These are phyloP conservation scores for Candida freyschussii DNA, from an alignment of 1,139 yeast genomes.

Conservation along the genomic window DNA sequence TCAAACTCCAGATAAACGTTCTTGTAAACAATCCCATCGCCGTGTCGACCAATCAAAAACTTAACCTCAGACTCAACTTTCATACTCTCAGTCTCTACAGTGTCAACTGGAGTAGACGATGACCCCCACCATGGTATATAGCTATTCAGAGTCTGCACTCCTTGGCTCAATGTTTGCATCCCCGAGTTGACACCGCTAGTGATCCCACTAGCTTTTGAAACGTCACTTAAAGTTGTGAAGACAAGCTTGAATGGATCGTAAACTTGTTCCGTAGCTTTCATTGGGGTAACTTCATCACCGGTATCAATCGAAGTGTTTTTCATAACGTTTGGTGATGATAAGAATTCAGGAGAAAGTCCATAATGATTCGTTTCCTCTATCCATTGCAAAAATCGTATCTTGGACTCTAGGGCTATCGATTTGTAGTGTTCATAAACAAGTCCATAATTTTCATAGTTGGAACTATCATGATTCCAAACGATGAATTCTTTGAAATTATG, in stretches of 20 bases:
- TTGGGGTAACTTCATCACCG: background rate
- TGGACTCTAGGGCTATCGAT: conserved; percentile 7
- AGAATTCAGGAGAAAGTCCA: conserved; percentile 12
- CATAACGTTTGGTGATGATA: conserved; percentile 14
- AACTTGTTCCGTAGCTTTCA: conserved; percentile 9
- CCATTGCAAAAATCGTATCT: conserved; percentile 18
- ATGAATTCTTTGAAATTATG: conserved; percentile 15
- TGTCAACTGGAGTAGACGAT: background rate
- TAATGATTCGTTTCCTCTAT: conserved; percentile 14
- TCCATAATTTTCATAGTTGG: conserved; percentile 16
- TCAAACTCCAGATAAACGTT: conserved; percentile 17
- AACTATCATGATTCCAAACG: conserved; percentile 15
- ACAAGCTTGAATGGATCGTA: conserved; percentile 26
- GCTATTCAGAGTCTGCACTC: conserved; percentile 11
- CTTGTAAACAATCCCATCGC: conserved; percentile 15
- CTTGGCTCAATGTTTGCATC: conserved; percentile 6
- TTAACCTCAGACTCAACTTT: conserved; percentile 1
- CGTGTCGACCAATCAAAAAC: conserved; percentile 17
- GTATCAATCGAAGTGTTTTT: conserved; percentile 1
- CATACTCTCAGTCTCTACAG: background rate
- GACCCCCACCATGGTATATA: conserved; percentile 17
- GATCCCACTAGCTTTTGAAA: conserved; percentile 21
- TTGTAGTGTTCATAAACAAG: conserved; percentile 18
- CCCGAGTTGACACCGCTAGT: conserved; percentile 19
- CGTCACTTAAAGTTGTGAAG: conserved; percentile 20